These are phyloP conservation scores for Candolleomyces aberdarensis DNA, from an alignment of 768 basidiomycete species.

Conservation along the genomic window DNA sequence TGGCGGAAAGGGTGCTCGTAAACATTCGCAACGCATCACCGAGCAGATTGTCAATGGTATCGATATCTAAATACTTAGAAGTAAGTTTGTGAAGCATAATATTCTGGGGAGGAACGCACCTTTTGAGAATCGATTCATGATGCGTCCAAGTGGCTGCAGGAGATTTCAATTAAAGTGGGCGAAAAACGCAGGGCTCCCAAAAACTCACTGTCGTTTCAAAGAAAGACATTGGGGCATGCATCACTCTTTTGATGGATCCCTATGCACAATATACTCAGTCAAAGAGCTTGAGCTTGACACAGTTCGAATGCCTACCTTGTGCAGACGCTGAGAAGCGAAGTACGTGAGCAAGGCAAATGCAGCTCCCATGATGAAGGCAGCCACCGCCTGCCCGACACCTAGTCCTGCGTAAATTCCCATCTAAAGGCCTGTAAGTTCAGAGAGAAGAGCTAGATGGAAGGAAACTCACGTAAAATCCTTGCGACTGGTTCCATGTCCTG, in stretches of 20 bases:
- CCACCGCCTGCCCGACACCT: constrained; percentile 66
- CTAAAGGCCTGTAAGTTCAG: constrained; percentile 29
- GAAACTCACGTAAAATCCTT: constrained; percentile 67
- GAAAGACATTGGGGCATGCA: constrained; percentile 87
- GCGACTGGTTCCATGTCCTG: constrained; percentile 53
- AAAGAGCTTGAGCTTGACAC: neutral
- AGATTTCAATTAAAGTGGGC: neutral
- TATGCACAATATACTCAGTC: constrained; percentile 19
- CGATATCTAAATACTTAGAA: constrained; percentile 49
- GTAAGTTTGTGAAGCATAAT: neutral
- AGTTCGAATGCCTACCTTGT: constrained; percentile 40
- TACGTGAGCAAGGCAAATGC: constrained; percentile 67
- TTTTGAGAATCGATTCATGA: constrained; percentile 90
- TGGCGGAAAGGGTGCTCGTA: constrained; percentile 55
- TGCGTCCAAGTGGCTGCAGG: constrained; percentile 69
- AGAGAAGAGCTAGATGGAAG: neutral
- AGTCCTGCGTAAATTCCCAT: constrained; percentile 81
- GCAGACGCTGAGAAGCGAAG: constrained; percentile 70
- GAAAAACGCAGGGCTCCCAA: neutral
- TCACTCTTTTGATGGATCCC: constrained; percentile 63
- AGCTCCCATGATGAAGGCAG: constrained; percentile 65
- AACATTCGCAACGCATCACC: constrained; percentile 79
- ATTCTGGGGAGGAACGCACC: constrained; percentile 27
- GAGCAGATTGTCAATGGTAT: constrained; percentile 75
- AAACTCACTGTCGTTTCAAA: constrained; percentile 75